Evolutionary conservation across 192 early-diverging fungal species (phyloP).

Genomic region (Kickxella alabastrina): DNA sequence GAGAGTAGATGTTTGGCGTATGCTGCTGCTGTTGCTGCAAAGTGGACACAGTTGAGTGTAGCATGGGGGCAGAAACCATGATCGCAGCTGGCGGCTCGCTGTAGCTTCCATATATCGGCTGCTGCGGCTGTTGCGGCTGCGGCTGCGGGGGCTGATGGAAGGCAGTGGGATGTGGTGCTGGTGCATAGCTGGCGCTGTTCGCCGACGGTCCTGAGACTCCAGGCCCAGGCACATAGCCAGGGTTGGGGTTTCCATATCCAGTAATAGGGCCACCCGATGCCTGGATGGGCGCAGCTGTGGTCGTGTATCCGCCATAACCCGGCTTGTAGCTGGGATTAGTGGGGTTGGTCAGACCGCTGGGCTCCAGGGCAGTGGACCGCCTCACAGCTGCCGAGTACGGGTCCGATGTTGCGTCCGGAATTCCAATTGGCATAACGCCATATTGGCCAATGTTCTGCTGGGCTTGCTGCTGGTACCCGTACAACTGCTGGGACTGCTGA

Average conservation of each 20-base stretch:
- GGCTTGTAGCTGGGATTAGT: conserved; percentile 27
- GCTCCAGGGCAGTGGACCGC: conserved; percentile 18
- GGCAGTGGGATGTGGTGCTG: conserved; percentile 2
- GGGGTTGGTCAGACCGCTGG: conserved; percentile 10
- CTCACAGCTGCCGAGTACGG: conserved; percentile 34
- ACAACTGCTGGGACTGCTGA: conserved; percentile 1
- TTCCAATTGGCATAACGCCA: background rate
- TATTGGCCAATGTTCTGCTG: conserved; percentile 11
- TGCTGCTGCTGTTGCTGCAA: conserved; percentile 13
- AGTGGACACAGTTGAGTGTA: conserved; percentile 1
- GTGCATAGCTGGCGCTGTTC: conserved; percentile 18
- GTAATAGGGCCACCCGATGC: conserved; percentile 1
- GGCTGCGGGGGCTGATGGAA: conserved; percentile 9
- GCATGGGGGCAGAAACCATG: conserved; percentile 7
- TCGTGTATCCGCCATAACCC: conserved; percentile 33
- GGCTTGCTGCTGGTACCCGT: conserved; percentile 7
- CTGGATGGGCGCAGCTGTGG: conserved; percentile 24
- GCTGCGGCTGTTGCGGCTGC: conserved; percentile 9
- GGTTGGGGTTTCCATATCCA: conserved; percentile 8
- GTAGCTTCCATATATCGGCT: conserved; percentile 19
- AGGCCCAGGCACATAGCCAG: conserved; percentile 4
- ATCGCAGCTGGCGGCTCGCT: conserved; percentile 11
- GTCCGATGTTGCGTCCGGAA: conserved; percentile 14
- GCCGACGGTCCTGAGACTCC: conserved; percentile 5
- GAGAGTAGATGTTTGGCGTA: conserved; percentile 10